Evolutionary conservation across 2,329 filamentous ascomycete genomes (phyloP), one percentile per base, ranked within the genome.

Genomic region (Pestalotiopsis fici): DNA sequence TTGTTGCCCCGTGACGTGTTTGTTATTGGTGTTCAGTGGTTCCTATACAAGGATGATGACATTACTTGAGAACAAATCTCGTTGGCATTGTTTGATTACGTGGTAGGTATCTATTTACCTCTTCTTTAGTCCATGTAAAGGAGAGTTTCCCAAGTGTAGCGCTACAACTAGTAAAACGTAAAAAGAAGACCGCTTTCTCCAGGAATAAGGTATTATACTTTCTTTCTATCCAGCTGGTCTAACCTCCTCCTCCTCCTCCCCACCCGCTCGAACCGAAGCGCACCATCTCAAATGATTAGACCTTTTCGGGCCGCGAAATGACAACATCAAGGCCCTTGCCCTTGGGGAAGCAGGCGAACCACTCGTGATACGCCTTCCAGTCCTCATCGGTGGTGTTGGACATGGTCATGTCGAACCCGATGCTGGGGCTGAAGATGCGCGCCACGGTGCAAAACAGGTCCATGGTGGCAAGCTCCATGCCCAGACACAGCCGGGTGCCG

Each of bases 391-490:
- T 50, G 15, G 70, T 71, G 43, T 71, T 64, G 39, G 66, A 25
- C 56, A 72, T 18, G 12, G 28, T 37, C 71, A 73, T 68, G 2
- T 67, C 59, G 62, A 73, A 73, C 1, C 69, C 71, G 4, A 69
- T 59, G 23, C 28, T 25, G 1, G 71, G 71, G 18, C 72, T 70
- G 64, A 73, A 73, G 4, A 72, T 66, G 11, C 71, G 71, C 56
- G 71, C 66, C 11, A 74, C 71, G n/a, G 71, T 70, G 7, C 73
- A 66, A 59, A 71, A 73, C 28, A 62, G 54, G 55, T 74, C 72
- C 59, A 71, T 69, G n/a, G 67, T 73, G 2, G 72, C 72, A 28
- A 74, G 72, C 63, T 73, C 72, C 64, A 68, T 68, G 27, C 71
- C 72, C 1, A 74, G 68, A 21, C 71, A 73, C 18, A 72, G 69